Conservation (phyloP, 108 stramenopile genomes). For the Fragilaria crotonensis region DNA sequence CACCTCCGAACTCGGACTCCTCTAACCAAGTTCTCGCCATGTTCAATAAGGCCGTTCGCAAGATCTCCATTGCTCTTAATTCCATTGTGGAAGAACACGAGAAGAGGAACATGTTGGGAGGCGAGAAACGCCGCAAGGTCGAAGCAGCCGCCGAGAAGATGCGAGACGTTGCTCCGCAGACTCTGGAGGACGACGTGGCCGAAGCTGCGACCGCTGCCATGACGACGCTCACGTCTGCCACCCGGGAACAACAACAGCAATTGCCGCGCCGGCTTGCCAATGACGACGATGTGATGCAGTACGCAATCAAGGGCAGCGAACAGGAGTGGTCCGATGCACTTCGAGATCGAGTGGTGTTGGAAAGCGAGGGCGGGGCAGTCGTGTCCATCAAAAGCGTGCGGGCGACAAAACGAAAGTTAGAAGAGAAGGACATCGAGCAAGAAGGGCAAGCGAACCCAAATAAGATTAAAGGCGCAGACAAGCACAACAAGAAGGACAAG, state of each 20-base stretch:
- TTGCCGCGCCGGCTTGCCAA: constrained; percentile 54
- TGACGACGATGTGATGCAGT: constrained; percentile 77
- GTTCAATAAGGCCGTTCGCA: constrained; percentile 95
- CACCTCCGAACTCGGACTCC: too few relatives aligned
- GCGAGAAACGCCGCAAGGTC: constrained; percentile 49
- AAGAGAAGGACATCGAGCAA: constrained; percentile 34
- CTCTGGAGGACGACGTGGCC: constrained; percentile 75
- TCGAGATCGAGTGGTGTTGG: constrained; percentile 43
- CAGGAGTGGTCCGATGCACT: constrained; percentile 78
- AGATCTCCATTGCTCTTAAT: constrained; percentile 77
- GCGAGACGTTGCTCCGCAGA: constrained; percentile 55
- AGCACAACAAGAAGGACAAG: constrained; percentile 26
- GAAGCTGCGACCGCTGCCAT: constrained; percentile 66
- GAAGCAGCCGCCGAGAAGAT: constrained; percentile 39
- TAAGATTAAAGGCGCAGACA: constrained; percentile 10
- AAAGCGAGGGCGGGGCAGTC: constrained; percentile 18
- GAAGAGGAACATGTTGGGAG: constrained; percentile 50
- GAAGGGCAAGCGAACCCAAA: constrained; percentile 17
- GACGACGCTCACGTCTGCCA: constrained; percentile 19
- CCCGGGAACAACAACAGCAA: neutral
- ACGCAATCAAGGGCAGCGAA: constrained; percentile 73
- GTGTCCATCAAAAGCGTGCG: constrained; percentile 28
- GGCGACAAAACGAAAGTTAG: constrained; percentile 35
- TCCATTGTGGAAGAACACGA: constrained; percentile 71
- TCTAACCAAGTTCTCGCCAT: constrained; percentile 92